These are phyloP conservation scores for Scheffersomyces quercinus DNA, from an alignment of 1,139 yeast genomes.

Conservation along the genomic window DNA sequence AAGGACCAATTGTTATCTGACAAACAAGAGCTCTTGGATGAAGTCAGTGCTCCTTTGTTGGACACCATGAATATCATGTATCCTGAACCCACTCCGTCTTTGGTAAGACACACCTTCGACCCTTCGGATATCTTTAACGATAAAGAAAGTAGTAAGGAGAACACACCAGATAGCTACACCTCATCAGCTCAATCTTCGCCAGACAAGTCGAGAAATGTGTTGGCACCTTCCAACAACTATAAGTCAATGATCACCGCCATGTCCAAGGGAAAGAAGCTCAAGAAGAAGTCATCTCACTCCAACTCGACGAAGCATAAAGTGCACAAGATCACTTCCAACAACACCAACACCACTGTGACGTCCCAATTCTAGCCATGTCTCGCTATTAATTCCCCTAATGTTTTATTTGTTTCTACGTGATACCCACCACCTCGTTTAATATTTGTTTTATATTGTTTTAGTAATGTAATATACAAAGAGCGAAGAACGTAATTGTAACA, in stretches of 20 bases:
- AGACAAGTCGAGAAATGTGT: conserved; percentile 5
- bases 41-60: conserved; percentile 7
- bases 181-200: background rate
- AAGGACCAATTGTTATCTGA: conserved; percentile 8
- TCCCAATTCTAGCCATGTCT: conserved; percentile 2
- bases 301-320: conserved; percentile 1
- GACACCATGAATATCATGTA: conserved; percentile 6
- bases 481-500: no score
- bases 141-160: background rate
- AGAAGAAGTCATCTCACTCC: conserved; percentile 6
- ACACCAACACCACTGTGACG: conserved; percentile 1
- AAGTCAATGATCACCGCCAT: conserved; percentile 14
- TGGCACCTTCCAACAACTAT: conserved; percentile 16
- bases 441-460: background rate
- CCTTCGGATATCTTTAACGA: conserved; percentile 10
- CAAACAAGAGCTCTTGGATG: conserved; percentile 7
- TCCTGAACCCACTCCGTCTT: conserved; percentile 1
- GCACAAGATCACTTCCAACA: conserved; percentile 2
- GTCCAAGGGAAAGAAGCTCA: conserved; percentile 16
- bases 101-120: conserved; percentile 7
- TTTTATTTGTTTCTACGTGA: background rate
- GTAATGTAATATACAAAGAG: no score
- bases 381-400: background rate
- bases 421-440: conserved; percentile 1
- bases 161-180: background rate